Evolutionary conservation across 2,329 filamentous ascomycete species (phyloP), one percentile per base, ranked within the genome.

Genomic region (Thelonectria rubi): DNA sequence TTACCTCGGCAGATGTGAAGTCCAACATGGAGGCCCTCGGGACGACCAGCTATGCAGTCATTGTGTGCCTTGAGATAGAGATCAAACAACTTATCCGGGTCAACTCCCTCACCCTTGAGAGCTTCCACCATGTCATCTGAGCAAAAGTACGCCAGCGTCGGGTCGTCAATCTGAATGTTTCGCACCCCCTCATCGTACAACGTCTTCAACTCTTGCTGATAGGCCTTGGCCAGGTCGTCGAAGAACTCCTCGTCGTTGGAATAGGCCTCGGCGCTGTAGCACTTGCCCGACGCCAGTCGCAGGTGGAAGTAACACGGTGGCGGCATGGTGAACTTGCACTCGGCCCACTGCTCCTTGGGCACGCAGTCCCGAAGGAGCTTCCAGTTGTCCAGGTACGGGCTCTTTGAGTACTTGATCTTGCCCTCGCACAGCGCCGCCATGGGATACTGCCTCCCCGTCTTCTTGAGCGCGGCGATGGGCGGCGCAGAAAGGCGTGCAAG

Each of bases 1-100:
- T 55, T 32, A 76, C 72, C 76, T 70, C 77, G 68, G 72, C 77
- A 79, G 61, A 92, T 79, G 74, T 93, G 91, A 11, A 93, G 84
- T 15, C 90, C 90, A 3, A 92, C 79, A 69, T 92, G 88, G 76
- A 92, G 84, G 66, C 90, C 89, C 6, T 79, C 76, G 0, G 89
- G 88, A 0, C 87, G 81, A 64, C 82, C 80, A 26, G 80, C 78
- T 68, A 91, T 83, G 73, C 86, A 88, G 73, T 90, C 87, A 72
- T 92, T 92, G 81, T 92, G 91, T 68, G 90, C 85, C 74, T 86
- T 84, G 75, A 93, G 85, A 73, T 93, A 93, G 32, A 85, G 82
- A 68, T 90, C 86, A 52, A 93, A 84, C 65, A 91, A 84, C 63
- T 86, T 84, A 39, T 91, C 87, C 12, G 88, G 82, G 17, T 87